Base-by-base conservation (phyloP, 805 yeast species). In the Starmerella bombi region DNA sequence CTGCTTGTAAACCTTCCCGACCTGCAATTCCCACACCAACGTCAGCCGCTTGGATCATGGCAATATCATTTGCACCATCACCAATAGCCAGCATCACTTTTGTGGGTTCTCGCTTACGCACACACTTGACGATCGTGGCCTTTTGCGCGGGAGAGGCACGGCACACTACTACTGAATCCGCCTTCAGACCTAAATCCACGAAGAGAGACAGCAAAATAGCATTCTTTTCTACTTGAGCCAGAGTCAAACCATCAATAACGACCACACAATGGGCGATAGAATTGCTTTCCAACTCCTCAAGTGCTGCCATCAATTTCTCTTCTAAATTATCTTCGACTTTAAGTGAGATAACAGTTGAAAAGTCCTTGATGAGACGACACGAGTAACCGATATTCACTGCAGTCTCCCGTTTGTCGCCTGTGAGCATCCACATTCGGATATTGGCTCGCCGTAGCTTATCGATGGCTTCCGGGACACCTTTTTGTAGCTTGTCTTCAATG, bases 11-110 rank as follows among this genome's bases (percentile, higher is more conserved):
- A 51, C 99, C 99, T 64, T 91, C 99, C 88, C 85, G 80, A 50
- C 99, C 99, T 61, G 93, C 82, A 48, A 91, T 93, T 58, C 99
- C 99, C 19, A 91, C 94, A 48, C 99, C 99, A 39, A 91, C 95
- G 60, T 91, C 97, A 0, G 98, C 98, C 14, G 98, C 97, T 61
- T 91, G 98, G 50, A 91, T 91, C 99, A 91, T 91, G 28, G 94
- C 80, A 31, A 91, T 98, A 64, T 91, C 99, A 57, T 91, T 91
- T 3, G 99, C 99, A 56, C 99, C 99, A 62, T 91, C 99, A 33
- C 99, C 99, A 56, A 91, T 81, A 0, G 98, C 98, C 46, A 91
- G 67, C 0, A 96, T 84, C 5, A 91, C 95, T 31, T 81, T 70
- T 2, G 62, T 62, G 37, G 69, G 75, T 52, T 79, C 71, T 42